Evolutionary conservation across 805 yeast species (phyloP).

Genomic region (Candida schatavii): DNA sequence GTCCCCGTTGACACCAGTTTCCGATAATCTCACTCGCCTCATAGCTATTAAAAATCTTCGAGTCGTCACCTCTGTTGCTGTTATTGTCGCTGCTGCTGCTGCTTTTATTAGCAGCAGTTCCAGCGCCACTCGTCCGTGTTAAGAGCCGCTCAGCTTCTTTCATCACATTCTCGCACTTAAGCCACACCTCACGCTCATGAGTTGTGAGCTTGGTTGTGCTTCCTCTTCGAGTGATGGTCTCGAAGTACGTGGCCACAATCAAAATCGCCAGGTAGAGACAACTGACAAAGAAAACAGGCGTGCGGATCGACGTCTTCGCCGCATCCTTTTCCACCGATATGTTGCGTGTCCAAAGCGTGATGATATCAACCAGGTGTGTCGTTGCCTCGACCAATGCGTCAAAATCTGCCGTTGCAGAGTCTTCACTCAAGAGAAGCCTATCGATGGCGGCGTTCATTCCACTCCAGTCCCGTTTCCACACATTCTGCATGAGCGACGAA

Average conservation of each 20-base stretch:
- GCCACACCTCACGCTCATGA: constrained; percentile 63
- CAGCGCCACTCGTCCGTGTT: constrained; percentile 21
- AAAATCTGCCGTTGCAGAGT: constrained; percentile 33
- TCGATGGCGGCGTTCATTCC: constrained; percentile 57
- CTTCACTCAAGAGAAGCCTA: constrained; percentile 20
- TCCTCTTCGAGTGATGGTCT: constrained; percentile 7
- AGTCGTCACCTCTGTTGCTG: constrained; percentile 15
- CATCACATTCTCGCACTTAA: constrained; percentile 57
- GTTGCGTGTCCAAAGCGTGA: constrained; percentile 70
- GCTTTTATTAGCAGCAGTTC: no score
- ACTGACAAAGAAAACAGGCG: constrained; percentile 74
- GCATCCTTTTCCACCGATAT: constrained; percentile 65
- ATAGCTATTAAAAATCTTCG: constrained; percentile 49
- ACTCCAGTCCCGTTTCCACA: constrained; percentile 67
- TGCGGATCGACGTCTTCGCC: constrained; percentile 62
- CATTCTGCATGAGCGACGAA: constrained; percentile 57
- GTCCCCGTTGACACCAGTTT: constrained; percentile 25
- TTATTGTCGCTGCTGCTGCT: no score
- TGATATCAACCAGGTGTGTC: constrained; percentile 53
- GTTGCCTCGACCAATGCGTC: constrained; percentile 67
- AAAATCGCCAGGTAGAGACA: constrained; percentile 64
- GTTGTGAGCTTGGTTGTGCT: constrained; percentile 31
- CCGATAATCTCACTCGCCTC: not conserved
- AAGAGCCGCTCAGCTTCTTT: constrained; percentile 59
- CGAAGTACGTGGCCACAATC: constrained; percentile 42